phyloP scores from a whole-genome alignment of 768 basidiomycete species.

The Kwoniella mangroviensis region DNA sequence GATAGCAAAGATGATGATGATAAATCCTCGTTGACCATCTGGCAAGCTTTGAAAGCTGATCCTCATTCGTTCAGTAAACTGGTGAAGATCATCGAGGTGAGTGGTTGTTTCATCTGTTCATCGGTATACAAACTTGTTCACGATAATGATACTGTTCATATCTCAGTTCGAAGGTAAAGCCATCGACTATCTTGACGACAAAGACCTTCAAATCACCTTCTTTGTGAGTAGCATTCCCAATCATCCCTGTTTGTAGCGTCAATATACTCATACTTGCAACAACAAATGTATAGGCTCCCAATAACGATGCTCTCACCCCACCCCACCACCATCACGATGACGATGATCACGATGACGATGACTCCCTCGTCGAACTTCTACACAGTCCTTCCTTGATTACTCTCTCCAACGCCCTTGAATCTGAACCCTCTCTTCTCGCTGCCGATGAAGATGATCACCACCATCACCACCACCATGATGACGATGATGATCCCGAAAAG shows the following conservation, averaged over 20 bases:
- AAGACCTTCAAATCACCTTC: conserved; percentile 53
- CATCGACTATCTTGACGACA: conserved; percentile 52
- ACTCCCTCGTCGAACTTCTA: conserved; percentile 34
- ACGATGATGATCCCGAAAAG: conserved; percentile 54
- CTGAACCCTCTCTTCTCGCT: conserved; percentile 31
- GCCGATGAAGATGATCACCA: conserved; percentile 31
- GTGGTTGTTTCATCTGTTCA: conserved; percentile 19
- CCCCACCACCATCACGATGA: conserved; percentile 47
- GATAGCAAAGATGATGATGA: conserved; percentile 3
- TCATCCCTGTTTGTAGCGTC: not conserved
- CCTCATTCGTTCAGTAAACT: conserved; percentile 52
- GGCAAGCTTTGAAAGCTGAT: conserved; percentile 53
- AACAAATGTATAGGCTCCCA: conserved; percentile 35
- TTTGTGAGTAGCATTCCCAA: conserved; percentile 43
- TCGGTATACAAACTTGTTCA: not conserved
- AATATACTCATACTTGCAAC: not conserved
- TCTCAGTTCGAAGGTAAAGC: conserved; percentile 44
- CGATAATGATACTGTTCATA: not conserved
- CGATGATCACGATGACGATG: conserved; percentile 42
- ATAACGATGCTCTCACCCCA: conserved; percentile 55
- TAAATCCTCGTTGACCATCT: conserved; percentile 53
- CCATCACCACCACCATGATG: conserved; percentile 32
- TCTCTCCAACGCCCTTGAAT: conserved; percentile 37
- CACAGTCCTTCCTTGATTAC: conserved; percentile 42
- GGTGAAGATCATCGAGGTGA: conserved; percentile 52